Evolutionary conservation across 73 alveolate species (phyloP).

Genomic region (Paramecium octaurelia): DNA sequence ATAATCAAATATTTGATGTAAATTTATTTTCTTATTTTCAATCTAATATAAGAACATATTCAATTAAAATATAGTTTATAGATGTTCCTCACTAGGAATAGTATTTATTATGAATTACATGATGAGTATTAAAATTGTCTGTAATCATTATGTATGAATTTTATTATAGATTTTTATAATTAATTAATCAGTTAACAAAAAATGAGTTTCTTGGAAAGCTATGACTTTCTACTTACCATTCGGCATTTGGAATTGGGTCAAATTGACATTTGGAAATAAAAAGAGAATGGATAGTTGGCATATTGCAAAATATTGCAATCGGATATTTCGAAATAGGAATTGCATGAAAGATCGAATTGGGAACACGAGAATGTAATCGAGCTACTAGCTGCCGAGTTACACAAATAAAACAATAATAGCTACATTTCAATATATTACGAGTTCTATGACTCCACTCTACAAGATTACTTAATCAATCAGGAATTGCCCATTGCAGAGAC

Average conservation of each 20-base stretch:
- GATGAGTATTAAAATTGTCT: too few species aligned
- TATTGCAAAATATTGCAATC: background rate
- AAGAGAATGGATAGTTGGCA: background rate
- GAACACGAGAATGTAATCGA: constrained; percentile 33
- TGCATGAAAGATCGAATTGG: constrained; percentile 31
- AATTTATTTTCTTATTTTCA: too few species aligned
- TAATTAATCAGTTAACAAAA: background rate
- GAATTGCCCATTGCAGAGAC: background rate
- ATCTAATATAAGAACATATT: too few species aligned
- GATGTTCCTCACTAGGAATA: too few species aligned
- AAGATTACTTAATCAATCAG: background rate
- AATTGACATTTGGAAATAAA: constrained; percentile 36
- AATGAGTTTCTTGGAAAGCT: constrained; percentile 37
- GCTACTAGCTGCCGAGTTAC: constrained; percentile 24
- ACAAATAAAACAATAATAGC: background rate
- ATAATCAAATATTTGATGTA: too few species aligned
- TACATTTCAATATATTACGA: constrained; percentile 8
- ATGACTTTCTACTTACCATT: constrained; percentile 28
- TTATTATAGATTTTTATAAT: background rate
- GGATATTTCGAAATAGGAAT: background rate
- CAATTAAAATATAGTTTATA: too few species aligned
- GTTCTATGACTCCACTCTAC: background rate
- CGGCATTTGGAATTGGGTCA: background rate
- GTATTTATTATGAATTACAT: too few species aligned
- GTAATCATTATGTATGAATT: too few species aligned